Evolutionary conservation across 495 filamentous ascomycete species (phyloP), one percentile per base, ranked within the genome.

Genomic region (Amphirosellinia nigrospora): DNA sequence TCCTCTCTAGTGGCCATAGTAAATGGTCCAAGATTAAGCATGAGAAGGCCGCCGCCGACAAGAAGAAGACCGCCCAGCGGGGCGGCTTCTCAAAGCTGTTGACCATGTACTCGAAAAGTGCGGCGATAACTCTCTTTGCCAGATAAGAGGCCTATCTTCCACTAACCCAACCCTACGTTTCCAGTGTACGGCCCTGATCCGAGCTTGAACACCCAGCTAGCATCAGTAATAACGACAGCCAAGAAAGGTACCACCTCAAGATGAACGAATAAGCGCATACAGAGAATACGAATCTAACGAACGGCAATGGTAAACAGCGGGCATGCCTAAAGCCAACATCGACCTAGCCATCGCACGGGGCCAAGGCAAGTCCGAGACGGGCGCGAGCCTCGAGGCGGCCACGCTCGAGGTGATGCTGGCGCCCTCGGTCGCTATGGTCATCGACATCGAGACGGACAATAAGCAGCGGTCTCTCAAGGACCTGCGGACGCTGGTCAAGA

Each of bases 1-100:
- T 72, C 6, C 71, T 83, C 8, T 79, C 80, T 38, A 92, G 92
- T 53, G 94, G 94, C 41, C 93, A 97, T 80, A 97, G 89, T 78
- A 89, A 91, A 77, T 99, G 96, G 96, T 92, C 93, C 43, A 96
- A 94, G 71, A 98, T 98, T 81, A 92, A 89, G 72, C 96, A 99
- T 78, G 93, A 94, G 81, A 99, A 99, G 79, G 92, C 88, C 46
- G 91, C 89, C 72, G 88, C 88, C 71, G 94, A 98, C 81, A 78
- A 78, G 15, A 84, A 83, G 72, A 91, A 88, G 74, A 87, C 79
- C 66, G 73, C 79, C 19, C 72, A 82, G 65, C 82, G 88, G 10
- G 79, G 74, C 26, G 48, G 71, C 34, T 82, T 87, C 71, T 64
- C 85, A 45, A 80, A 87, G 56, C 80, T 85, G 67, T 84, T 93